Base-by-base conservation (phyloP, 2,329 filamentous ascomycete genomes). In the Aspergillus caelatus region DNA sequence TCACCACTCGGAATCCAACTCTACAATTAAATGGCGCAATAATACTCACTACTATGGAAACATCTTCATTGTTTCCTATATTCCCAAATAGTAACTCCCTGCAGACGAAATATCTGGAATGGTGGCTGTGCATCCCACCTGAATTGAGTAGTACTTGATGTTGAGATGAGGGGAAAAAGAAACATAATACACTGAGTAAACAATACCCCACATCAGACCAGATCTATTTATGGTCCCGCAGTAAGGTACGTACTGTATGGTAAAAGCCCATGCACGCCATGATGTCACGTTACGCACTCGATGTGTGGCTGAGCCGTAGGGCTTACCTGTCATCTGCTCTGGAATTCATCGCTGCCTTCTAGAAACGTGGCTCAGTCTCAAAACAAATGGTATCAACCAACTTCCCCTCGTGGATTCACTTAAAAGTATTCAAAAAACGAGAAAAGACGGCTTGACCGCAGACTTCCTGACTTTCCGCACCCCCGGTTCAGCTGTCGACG, bases 221-320 rank as follows among this genome's bases (percentile, higher is more conserved):
- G 28, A 52, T 52, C 48, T 32, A 52, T 52, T 52, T 52, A n/a
- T 52, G 30, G 21, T 52, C 48, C 48, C 28, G 48, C 48, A 32
- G 28, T 12, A 52, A 30, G 48, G 28, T 6, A 30, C 5, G 16
- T 52, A 52, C 28, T 8, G 48, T 52, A 52, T 12, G 28, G 48
- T 52, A 34, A 52, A 32, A 14, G 26, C 3, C 8, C 46, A 46
- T 28, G 46, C 46, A 28, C 16, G 1, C 19, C 26, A 52, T 52
- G 48, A 52, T 52, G 48, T 52, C 48, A 52, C 48, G 48, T 8
- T 52, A 52, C 21, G 28, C 48, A 52, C 19, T 52, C 19, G 10
- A n/a, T 5, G 9, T 52, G 48, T 52, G 48, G 48, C 48, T 52
- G 26, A 52, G 48, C 26, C 46, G 9, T 50, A 50, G 23, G 46